Percentiles rank a stretch among this genome's conserved stretches.
phyloP scores from a whole-genome alignment of 345 rosid genomes.

The Bretschneidera sinensis region DNA sequence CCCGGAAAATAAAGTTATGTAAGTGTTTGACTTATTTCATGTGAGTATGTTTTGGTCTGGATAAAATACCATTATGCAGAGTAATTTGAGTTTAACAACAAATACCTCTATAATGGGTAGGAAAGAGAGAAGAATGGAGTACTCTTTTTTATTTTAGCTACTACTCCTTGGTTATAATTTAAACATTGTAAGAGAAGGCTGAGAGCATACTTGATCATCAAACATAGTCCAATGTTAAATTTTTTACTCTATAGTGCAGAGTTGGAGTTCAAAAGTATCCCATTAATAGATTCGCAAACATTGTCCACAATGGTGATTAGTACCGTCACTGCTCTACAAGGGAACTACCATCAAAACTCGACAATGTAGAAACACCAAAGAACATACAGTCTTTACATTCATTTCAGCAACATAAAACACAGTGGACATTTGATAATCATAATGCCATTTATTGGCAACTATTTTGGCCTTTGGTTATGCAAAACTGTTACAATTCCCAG shows the following conservation, averaged over 20 bases:
- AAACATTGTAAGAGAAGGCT: too few relatives aligned
- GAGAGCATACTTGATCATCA: neutral
- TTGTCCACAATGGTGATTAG: neutral
- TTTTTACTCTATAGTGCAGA: neutral
- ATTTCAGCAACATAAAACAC: too few relatives aligned
- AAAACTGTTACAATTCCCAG: neutral
- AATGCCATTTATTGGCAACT: too few relatives aligned
- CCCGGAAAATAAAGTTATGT: neutral
- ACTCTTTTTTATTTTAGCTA: neutral
- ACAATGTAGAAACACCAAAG: neutral
- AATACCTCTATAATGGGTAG: neutral
- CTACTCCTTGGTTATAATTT: too few relatives aligned
- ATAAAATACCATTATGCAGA: neutral
- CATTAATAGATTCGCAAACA: neutral
- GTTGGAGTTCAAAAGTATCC: neutral
- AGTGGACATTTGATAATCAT: too few relatives aligned
- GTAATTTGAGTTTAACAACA: too few relatives aligned
- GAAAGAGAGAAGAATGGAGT: neutral
- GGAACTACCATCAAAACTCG: neutral
- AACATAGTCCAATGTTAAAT: neutral
- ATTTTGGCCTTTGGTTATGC: neutral
- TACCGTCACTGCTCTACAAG: neutral
- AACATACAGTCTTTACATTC: too few relatives aligned
- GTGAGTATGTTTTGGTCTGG: too few relatives aligned
- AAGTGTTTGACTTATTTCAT: too few relatives aligned